These are phyloP conservation scores for Kodamaea leandrae DNA, from an alignment of 805 yeast genomes.

Conservation along the genomic window DNA sequence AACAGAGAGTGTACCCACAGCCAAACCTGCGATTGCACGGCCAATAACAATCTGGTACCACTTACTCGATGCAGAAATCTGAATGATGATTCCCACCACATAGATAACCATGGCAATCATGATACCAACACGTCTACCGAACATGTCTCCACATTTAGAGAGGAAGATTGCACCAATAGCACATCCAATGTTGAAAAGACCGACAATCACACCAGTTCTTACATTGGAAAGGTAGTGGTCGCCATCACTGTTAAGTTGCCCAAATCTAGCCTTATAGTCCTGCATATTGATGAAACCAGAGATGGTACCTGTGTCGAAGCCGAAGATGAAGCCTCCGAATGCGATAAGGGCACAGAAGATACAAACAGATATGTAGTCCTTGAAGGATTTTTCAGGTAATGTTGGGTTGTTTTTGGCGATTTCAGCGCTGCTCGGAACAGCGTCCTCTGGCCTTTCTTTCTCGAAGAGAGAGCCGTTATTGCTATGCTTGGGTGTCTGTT, in stretches of 20 bases:
- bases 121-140: constrained; percentile 25
- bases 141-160: constrained; percentile 23
- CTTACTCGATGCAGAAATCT: constrained; percentile 19
- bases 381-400: constrained; percentile 31
- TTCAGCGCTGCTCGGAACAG: constrained; percentile 3
- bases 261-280: constrained; percentile 21
- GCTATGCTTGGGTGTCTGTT: neutral
- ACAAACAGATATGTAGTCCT: constrained; percentile 23
- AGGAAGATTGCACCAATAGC: constrained; percentile 28
- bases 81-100: constrained; percentile 26
- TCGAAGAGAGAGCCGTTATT: constrained; percentile 1
- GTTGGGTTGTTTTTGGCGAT: constrained; percentile 15
- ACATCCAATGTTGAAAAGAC: constrained; percentile 29
- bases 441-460: constrained; percentile 3
- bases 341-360: constrained; percentile 24
- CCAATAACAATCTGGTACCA: constrained; percentile 28
- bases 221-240: constrained; percentile 20
- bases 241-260: constrained; percentile 18
- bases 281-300: constrained; percentile 29
- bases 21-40: constrained; percentile 26
- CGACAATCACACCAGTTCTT: constrained; percentile 25
- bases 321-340: constrained; percentile 30
- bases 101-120: constrained; percentile 26
- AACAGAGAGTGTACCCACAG: constrained; percentile 26
- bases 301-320: constrained; percentile 31